A percentile compares a stretch with the other conserved stretches of the same genome.
Conservation (phyloP, 768 basidiomycete genomes). For the Dioszegia aurantiaca region DNA sequence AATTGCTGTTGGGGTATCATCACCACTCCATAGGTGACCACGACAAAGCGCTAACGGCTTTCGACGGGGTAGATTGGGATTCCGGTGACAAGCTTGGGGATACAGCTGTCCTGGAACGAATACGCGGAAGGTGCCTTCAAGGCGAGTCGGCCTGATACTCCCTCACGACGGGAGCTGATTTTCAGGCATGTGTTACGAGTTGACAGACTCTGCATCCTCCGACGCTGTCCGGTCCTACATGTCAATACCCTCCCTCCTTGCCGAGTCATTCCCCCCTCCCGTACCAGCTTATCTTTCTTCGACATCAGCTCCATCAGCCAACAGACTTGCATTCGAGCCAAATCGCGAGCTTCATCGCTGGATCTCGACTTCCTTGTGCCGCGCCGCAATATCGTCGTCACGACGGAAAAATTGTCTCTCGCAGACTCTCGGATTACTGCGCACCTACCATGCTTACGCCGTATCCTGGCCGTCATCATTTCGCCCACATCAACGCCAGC, state of each 20-base stretch:
- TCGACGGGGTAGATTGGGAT: slow-evolving; percentile 23
- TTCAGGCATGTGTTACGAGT: slow-evolving; percentile 74
- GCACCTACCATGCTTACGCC: slow-evolving; percentile 50
- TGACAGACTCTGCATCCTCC: slow-evolving; percentile 19
- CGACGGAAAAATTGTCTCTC: slow-evolving; percentile 49
- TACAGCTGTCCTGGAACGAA: slow-evolving; percentile 67
- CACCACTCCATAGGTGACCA: slow-evolving; percentile 72
- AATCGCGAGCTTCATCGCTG: slow-evolving; percentile 84
- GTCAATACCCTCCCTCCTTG: slow-evolving; percentile 29
- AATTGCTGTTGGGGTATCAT: slow-evolving; percentile 71
- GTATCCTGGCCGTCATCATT: slow-evolving; percentile 76
- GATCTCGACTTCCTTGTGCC: slow-evolving; percentile 76
- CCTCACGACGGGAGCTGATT: neutral
- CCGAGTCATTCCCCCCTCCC: slow-evolving; percentile 24
- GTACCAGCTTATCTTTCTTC: slow-evolving; percentile 29
- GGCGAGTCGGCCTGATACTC: slow-evolving; percentile 56
- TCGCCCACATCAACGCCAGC: slow-evolving; percentile 70
- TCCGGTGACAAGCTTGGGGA: slow-evolving; percentile 49
- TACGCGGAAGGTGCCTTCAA: slow-evolving; percentile 74
- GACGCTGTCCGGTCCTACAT: slow-evolving; percentile 42
- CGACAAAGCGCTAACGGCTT: slow-evolving; percentile 60
- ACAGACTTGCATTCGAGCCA: slow-evolving; percentile 56
- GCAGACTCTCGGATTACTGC: slow-evolving; percentile 37
- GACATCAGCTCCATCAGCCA: slow-evolving; percentile 15
- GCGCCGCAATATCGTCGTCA: slow-evolving; percentile 68